Percentiles rank a stretch among this genome's conserved stretches.
phyloP scores from a whole-genome alignment of 176 grass and related monocot genomes.

The Zea luxurians region DNA sequence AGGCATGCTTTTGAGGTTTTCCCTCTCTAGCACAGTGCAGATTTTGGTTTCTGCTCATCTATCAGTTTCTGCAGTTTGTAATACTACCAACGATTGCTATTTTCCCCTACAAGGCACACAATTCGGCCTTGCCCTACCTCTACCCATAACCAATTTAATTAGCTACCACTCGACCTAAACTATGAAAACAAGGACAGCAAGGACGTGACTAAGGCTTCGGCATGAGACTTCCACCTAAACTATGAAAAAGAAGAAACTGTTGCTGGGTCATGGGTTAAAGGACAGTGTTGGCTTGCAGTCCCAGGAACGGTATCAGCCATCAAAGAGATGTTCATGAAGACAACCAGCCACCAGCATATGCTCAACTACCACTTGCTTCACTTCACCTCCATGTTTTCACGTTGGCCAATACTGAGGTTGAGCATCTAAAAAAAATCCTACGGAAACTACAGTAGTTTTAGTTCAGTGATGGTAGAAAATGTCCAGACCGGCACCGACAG shows the following conservation, averaged over 20 bases:
- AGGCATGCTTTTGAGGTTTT: background rate
- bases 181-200: slow-evolving; percentile 14
- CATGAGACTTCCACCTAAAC: slow-evolving; percentile 6
- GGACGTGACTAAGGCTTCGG: slow-evolving; percentile 24
- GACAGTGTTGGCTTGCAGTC: slow-evolving; percentile 45
- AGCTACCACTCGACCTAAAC: slow-evolving; percentile 6
- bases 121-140: background rate
- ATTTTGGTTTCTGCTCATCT: background rate
- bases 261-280: slow-evolving; percentile 31
- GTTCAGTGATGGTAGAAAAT: slow-evolving; percentile 6
- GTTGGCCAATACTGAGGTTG: background rate
- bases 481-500: slow-evolving; percentile 50
- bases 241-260: slow-evolving; percentile 19
- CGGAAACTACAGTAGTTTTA: background rate
- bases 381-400: background rate
- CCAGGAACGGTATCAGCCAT: slow-evolving; percentile 39
- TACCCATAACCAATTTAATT: background rate
- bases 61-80: background rate
- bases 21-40: background rate
- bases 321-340: slow-evolving; percentile 16
- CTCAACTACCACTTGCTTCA: background rate
- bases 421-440: slow-evolving; percentile 8
- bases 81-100: background rate
- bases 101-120: background rate
- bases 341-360: slow-evolving; percentile 31